These are phyloP conservation scores for Cephalotrichum gorgonifer DNA, from an alignment of 2,329 filamentous ascomycete genomes.

Conservation along the genomic window DNA sequence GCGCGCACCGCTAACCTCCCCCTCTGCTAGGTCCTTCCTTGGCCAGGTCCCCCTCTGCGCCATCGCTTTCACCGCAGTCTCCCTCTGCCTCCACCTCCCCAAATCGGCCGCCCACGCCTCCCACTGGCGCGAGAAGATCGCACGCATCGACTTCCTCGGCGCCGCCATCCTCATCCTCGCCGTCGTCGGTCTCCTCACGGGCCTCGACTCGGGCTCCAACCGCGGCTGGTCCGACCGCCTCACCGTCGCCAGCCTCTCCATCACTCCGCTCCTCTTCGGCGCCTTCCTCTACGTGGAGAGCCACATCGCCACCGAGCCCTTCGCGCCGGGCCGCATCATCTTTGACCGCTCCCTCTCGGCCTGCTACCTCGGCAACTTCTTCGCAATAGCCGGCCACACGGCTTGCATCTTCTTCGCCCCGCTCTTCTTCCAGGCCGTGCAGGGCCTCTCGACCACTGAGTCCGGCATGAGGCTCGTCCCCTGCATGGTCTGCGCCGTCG, in stretches of 20 bases:
- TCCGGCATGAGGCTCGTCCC: slow-evolving; percentile 60
- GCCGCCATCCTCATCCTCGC: slow-evolving; percentile 55
- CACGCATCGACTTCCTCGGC: slow-evolving; percentile 63
- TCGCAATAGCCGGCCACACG: slow-evolving; percentile 48
- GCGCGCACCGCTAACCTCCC: slow-evolving; percentile 13
- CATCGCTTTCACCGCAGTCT: slow-evolving; percentile 53
- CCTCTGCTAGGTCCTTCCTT: slow-evolving; percentile 50
- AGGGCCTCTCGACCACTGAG: slow-evolving; percentile 50
- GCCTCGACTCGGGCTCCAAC: slow-evolving; percentile 65
- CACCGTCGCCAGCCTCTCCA: slow-evolving; percentile 45
- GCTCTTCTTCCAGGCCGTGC: slow-evolving; percentile 65
- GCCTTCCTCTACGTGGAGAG: slow-evolving; percentile 62
- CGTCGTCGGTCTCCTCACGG: slow-evolving; percentile 55
- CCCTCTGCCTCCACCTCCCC: slow-evolving; percentile 52
- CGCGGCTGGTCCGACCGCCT: slow-evolving; percentile 51
- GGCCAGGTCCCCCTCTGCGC: slow-evolving; percentile 59
- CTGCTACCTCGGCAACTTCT: slow-evolving; percentile 64
- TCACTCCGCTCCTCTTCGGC: slow-evolving; percentile 48
- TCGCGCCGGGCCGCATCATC: slow-evolving; percentile 65
- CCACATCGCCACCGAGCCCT: slow-evolving; percentile 57
- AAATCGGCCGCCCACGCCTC: slow-evolving; percentile 40
- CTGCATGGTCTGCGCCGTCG: slow-evolving; percentile 49
- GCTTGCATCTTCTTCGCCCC: slow-evolving; percentile 63
- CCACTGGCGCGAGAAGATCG: slow-evolving; percentile 56
- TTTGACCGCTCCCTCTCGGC: slow-evolving; percentile 56